Percentiles rank a stretch among this genome's conserved stretches.
These are phyloP conservation scores for Lodderomyces elongisporus DNA, from an alignment of 1,139 yeast species.

Conservation along the genomic window DNA sequence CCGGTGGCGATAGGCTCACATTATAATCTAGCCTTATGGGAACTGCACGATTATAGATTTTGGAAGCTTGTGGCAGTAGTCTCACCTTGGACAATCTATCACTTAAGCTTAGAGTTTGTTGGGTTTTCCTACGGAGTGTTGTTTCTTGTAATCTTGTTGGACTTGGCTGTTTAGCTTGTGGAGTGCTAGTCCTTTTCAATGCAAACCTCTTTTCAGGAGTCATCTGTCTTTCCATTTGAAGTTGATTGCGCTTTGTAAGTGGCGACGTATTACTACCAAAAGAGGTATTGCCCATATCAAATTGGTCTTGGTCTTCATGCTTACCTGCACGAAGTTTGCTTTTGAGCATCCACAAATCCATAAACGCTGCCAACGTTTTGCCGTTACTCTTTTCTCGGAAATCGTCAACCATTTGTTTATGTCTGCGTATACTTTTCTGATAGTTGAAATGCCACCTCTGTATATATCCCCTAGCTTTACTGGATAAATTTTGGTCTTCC, in stretches of 20 bases:
- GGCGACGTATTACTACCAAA: conserved; percentile 32
- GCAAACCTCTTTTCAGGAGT: conserved; percentile 29
- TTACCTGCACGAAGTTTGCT: conserved; percentile 11
- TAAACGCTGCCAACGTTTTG: conserved; percentile 23
- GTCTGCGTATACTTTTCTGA: conserved; percentile 28
- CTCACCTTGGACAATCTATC: conserved; percentile 30
- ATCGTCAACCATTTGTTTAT: conserved; percentile 33
- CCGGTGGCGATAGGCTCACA: conserved; percentile 14
- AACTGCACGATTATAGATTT: neutral
- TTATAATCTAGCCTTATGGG: conserved; percentile 4
- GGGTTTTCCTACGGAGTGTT: conserved; percentile 30
- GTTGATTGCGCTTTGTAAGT: conserved; percentile 23
- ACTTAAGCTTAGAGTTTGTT: conserved; percentile 31
- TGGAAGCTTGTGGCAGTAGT: conserved; percentile 12
- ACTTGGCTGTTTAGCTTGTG: conserved; percentile 22
- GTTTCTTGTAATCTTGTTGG: conserved; percentile 41
- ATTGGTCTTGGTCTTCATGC: no score
- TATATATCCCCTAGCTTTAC: conserved; percentile 19
- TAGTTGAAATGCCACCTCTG: conserved; percentile 38
- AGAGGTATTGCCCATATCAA: conserved; percentile 17
- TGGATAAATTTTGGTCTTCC: neutral
- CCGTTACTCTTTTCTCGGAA: conserved; percentile 31
- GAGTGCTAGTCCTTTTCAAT: conserved; percentile 18
- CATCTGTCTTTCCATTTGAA: conserved; percentile 17
- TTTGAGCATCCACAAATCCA: conserved; percentile 36